A percentile compares a stretch with the other conserved stretches of the same genome.
Conservation (phyloP, 306 rosid species). For the Prunus fruticosa region DNA sequence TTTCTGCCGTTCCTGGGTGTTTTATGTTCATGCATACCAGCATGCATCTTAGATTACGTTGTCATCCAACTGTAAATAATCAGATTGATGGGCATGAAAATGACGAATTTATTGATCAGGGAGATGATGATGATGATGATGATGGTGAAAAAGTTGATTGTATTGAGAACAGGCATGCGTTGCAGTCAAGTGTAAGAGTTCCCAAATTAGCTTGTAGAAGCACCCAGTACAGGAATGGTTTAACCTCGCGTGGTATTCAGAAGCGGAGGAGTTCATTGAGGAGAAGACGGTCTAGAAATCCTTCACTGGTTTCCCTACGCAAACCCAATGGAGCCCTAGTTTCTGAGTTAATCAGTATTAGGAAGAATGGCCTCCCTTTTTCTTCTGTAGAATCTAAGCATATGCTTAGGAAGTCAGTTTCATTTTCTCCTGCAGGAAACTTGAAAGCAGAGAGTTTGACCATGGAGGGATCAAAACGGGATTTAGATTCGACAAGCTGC, state of each 20-base stretch:
- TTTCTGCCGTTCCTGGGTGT: constrained; percentile 67
- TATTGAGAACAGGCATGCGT: constrained; percentile 10
- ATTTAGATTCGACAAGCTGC: constrained; percentile 40
- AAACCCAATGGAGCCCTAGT: constrained; percentile 34
- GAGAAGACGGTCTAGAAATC: constrained; percentile 51
- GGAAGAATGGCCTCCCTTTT: constrained; percentile 34
- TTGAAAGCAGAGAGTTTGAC: constrained; percentile 36
- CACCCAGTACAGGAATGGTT: constrained; percentile 35
- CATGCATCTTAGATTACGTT: constrained; percentile 33
- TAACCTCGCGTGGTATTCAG: constrained; percentile 38
- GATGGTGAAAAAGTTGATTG: constrained; percentile 18
- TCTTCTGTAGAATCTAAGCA: constrained; percentile 29
- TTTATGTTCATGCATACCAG: constrained; percentile 46
- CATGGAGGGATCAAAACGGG: constrained; percentile 13
- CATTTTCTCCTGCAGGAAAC: constrained; percentile 17
- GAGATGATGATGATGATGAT: not conserved
- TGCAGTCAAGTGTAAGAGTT: constrained; percentile 31
- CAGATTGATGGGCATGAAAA: constrained; percentile 15
- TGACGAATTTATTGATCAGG: constrained; percentile 8
- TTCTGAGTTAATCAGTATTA: constrained; percentile 35
- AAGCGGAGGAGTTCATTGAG: constrained; percentile 58
- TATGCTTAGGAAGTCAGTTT: constrained; percentile 37
- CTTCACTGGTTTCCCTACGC: constrained; percentile 28
- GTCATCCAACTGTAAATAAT: constrained; percentile 32
- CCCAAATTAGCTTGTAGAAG: constrained; percentile 38